These are phyloP conservation scores for Cryptococcus maquisensis DNA, from an alignment of 1,284 basidiomycete genomes.

Conservation along the genomic window DNA sequence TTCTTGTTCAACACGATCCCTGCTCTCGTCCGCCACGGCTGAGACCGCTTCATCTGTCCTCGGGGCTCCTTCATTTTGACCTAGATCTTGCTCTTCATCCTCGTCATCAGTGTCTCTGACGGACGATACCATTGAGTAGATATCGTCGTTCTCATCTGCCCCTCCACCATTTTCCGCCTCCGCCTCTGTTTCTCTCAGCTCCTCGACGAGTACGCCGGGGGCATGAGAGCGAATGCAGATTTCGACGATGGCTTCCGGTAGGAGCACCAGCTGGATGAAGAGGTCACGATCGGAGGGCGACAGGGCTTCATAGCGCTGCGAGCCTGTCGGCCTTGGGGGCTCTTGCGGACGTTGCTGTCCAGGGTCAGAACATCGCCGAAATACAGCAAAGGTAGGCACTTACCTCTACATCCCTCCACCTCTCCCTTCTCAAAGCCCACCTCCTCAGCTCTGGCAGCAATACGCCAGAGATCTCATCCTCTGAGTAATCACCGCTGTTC, in stretches of 20 bases:
- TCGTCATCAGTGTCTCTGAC: neutral
- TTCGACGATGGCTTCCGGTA: conserved; percentile 29
- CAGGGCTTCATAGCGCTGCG: conserved; percentile 25
- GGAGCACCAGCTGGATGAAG: conserved; percentile 22
- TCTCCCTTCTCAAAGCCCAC: conserved; percentile 20
- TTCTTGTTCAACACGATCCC: too few species aligned
- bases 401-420: neutral
- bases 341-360: neutral
- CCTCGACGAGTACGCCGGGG: neutral
- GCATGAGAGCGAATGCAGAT: conserved; percentile 7
- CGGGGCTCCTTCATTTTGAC: neutral
- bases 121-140: neutral
- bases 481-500: conserved; percentile 24
- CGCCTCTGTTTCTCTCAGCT: too few species aligned
- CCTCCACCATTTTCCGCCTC: neutral
- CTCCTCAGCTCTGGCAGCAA: conserved; percentile 24
- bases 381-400: neutral
- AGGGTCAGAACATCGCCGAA: neutral
- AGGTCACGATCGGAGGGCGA: neutral
- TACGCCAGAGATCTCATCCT: conserved; percentile 18
- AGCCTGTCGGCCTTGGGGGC: conserved; percentile 19
- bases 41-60: too few species aligned
- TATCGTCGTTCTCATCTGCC: neutral
- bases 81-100: neutral
- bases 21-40: too few species aligned